phyloP scores from a whole-genome alignment of 1,139 yeast species.

The Pichia inconspicua region DNA sequence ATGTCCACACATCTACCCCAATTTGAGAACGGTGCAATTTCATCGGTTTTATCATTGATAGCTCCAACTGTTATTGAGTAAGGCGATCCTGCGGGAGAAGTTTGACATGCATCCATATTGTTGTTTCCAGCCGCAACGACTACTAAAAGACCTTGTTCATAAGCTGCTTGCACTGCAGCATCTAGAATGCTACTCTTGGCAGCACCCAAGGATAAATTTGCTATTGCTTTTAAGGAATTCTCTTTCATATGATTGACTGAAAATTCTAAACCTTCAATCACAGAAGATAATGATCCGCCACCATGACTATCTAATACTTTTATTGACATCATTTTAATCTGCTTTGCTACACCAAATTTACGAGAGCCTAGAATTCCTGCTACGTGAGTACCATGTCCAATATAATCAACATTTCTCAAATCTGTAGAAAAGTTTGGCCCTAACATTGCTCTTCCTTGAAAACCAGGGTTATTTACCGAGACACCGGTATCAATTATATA shows the following conservation, averaged over 20 bases:
- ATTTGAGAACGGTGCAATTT: conserved; percentile 68
- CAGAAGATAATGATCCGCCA: conserved; percentile 58
- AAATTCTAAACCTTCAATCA: conserved; percentile 64
- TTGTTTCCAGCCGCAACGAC: conserved; percentile 91
- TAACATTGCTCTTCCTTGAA: conserved; percentile 40
- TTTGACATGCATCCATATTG: conserved; percentile 65
- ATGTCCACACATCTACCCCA: conserved; percentile 87
- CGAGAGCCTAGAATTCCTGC: conserved; percentile 82
- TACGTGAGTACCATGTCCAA: conserved; percentile 76
- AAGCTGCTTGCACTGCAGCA: conserved; percentile 65
- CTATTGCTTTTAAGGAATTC: conserved; percentile 45
- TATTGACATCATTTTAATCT: conserved; percentile 54
- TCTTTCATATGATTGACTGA: conserved; percentile 46
- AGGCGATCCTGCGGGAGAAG: conserved; percentile 46
- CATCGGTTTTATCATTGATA: conserved; percentile 62
- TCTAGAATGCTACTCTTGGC: conserved; percentile 57
- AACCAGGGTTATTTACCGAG: conserved; percentile 39
- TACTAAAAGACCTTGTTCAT: conserved; percentile 60
- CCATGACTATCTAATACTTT: conserved; percentile 63
- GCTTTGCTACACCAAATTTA: conserved; percentile 75
- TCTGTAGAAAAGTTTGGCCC: conserved; percentile 44
- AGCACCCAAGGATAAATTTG: conserved; percentile 77
- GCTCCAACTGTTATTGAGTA: conserved; percentile 81
- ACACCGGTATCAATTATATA: conserved; percentile 76
- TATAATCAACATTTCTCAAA: conserved; percentile 32